Percentiles rank a stretch among this genome's conserved stretches.
Evolutionary conservation across 2,329 filamentous ascomycete species (phyloP).

Genomic region (Penicillium brevicompactum): DNA sequence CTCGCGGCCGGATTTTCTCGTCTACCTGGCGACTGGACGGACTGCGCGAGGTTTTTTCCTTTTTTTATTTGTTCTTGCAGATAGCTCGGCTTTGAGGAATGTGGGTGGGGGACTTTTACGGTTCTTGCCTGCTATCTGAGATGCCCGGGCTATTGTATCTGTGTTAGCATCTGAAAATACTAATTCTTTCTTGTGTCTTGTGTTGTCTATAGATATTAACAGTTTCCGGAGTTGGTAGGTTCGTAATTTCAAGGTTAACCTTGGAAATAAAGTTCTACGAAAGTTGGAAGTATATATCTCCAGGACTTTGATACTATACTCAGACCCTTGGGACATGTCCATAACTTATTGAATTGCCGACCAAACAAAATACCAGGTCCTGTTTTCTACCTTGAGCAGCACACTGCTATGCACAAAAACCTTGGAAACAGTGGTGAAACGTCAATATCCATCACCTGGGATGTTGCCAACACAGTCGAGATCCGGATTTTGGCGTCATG

Average conservation of each 20-base stretch:
- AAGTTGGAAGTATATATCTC: no score
- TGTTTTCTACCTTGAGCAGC: neutral
- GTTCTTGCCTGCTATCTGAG: neutral
- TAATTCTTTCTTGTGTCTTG: neutral
- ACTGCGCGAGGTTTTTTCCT: conserved; percentile 1
- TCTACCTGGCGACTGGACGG: conserved; percentile 14
- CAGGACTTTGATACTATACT: no score
- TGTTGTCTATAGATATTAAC: no score
- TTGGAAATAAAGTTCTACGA: no score
- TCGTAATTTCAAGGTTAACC: no score
- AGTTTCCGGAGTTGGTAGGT: no score
- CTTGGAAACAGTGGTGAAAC: no score
- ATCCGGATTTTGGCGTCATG: conserved; percentile 16
- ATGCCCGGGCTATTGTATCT: neutral
- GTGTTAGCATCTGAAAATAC: conserved; percentile 5
- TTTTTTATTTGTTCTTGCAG: conserved; percentile 3
- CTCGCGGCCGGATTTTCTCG: conserved; percentile 5
- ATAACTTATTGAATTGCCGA: no score
- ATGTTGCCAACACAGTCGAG: neutral
- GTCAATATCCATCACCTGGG: neutral
- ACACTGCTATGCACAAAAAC: neutral
- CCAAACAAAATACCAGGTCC: no score
- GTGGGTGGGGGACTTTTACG: neutral
- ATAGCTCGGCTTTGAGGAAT: neutral
- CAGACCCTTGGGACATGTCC: no score